Base-by-base conservation (phyloP, 345 rosid species). In the Iberis pinnata region DNA sequence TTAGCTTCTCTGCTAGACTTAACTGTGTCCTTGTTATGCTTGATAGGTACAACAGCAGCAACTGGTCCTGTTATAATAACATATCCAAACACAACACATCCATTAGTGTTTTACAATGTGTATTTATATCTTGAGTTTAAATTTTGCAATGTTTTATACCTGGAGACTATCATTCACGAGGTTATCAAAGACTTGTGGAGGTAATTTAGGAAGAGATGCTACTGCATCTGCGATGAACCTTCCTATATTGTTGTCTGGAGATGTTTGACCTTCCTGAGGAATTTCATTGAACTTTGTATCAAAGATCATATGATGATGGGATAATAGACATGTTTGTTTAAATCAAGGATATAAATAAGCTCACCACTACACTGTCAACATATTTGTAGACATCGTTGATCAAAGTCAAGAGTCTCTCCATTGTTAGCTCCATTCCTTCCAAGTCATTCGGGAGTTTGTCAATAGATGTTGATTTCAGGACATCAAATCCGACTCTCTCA, bases 371-470 rank as follows among this genome's bases (percentile, higher is more conserved):
- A 64, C 83, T 71, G 27, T 88, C 95, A 4, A 88, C 97, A 53
- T 81, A 80, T 71, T 80, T 80, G 77, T 79, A 65, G 45, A 86
- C 78, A 52, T 79, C 97, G 26, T 86, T 85, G 39, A 81, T 77
- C 26, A 88, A 53, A 64, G 80, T 72, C 54, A 83, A 60, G 9
- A 88, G 75, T 38, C 79, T 80, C 66, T 78, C 80, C 95, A 83
- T 78, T 16, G 95, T 73, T 55, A 79, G 72, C 75, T 88, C 97
- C 99, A 93, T 88, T 61, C 99, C 95, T 69, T 93, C 99, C 78
- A 93, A 73, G 81, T 86, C 99, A 59, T 62, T 79, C 12, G 99
- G 99, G 35, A 93, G 77, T 70, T 88, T 85, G 76, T 88, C 95
- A 12, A 80, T 86, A 2, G 64, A 35, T 18, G 84, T 77, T 13